Base-by-base conservation (phyloP, 371 early-diverging fungal species). In the Parasitella parasitica region DNA sequence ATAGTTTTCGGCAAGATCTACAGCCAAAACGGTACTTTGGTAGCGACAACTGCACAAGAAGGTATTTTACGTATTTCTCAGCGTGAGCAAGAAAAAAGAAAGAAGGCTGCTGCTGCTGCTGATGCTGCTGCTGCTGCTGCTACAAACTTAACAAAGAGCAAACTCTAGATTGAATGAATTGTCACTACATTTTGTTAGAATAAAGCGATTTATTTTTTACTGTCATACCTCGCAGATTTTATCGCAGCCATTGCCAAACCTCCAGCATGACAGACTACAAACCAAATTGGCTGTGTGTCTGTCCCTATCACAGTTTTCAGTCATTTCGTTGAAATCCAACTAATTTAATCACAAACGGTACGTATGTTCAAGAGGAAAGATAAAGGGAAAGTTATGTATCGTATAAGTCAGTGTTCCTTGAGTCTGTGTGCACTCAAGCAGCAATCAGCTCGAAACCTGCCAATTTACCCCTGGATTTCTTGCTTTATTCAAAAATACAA, bases 1-100 rank as follows among this genome's bases (percentile, higher is more conserved):
- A 68, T 96, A 48, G 80, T 81, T 2, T 80, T 89, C 54, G 96
- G 97, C 28, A 78, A 91, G 16, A 86, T 97, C 9, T 96, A 84
- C 68, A 86, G 71, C 39, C 82, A 81, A 6, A 89, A 93, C 51
- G 97, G 97, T 6, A 78, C 76, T 7, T 76, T 96, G 46, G 90
- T 93, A 1, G 88, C 83, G 13, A 85, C 90, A 0, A 83, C 87
- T 4, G 86, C 88, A 1, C 92, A 92, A 60, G 92, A 91, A 60
- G 92, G 91, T 18, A 76, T 89, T 16, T 61, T 86, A 12, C 77
- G 89, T 0, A 70, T 84, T 36, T 62, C 70, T 4, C 18, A 50
- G 35, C 1, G 22, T 13, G 69, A 51, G 34, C 63, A 68, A 39
- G 32, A 68, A 37, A 56, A 32, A n/a, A 16, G 36, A 12, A 32